phyloP scores from a whole-genome alignment of 2,329 filamentous ascomycete species.

The Neofusicoccum sp. region DNA sequence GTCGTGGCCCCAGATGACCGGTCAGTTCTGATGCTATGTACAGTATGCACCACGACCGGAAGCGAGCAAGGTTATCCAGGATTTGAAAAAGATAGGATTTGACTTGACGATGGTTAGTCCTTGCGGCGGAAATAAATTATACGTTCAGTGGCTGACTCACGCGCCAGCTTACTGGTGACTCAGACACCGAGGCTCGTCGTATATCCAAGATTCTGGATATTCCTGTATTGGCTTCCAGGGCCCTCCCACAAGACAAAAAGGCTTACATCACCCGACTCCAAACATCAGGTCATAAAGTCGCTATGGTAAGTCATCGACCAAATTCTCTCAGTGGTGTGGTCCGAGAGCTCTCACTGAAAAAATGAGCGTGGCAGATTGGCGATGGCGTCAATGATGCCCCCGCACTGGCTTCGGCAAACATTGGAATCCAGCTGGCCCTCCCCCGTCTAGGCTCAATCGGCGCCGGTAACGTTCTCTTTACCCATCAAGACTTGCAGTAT shows the following conservation, averaged over 20 bases:
- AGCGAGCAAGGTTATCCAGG: neutral
- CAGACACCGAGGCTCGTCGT: neutral
- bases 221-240: neutral
- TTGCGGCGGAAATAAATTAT: neutral
- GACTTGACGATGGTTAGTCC: neutral
- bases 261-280: neutral
- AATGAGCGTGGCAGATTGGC: slow-evolving; percentile 56
- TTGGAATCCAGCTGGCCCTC: slow-evolving; percentile 60
- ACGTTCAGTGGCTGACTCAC: neutral
- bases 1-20: neutral
- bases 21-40: neutral
- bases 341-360: no score
- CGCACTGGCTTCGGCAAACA: slow-evolving; percentile 75
- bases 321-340: no score
- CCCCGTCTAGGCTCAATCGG: neutral
- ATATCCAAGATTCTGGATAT: neutral
- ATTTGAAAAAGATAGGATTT: neutral
- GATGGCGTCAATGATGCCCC: slow-evolving; percentile 88
- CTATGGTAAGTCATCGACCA: neutral
- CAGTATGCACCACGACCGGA: neutral
- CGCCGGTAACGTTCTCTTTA: neutral
- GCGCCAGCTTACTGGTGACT: neutral
- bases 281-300: neutral
- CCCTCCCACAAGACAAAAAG: neutral
- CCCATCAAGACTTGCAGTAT: neutral